phyloP scores from a whole-genome alignment of 441 rosid species.

The Corymbia calophylla region DNA sequence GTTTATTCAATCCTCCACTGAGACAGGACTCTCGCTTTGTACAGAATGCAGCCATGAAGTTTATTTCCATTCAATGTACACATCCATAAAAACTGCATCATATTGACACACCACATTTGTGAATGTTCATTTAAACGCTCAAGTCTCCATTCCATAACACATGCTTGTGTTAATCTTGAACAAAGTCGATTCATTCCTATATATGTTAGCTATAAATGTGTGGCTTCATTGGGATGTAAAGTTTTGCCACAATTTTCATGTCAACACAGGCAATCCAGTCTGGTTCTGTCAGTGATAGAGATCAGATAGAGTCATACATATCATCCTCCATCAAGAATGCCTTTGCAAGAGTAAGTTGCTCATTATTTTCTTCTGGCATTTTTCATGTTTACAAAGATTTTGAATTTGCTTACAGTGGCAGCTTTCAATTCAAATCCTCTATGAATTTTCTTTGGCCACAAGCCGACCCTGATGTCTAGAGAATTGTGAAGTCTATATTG shows the following conservation, averaged over 20 bases:
- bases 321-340: conserved; percentile 77
- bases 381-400: background rate
- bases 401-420: background rate
- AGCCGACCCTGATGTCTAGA: background rate
- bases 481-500: background rate
- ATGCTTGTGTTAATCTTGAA: background rate
- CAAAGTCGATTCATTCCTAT: background rate
- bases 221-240: background rate
- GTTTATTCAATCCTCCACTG: background rate
- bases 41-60: background rate
- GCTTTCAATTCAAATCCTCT: background rate
- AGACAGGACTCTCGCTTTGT: background rate
- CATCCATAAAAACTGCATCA: background rate
- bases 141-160: background rate
- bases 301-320: conserved; percentile 83
- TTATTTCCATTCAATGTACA: background rate
- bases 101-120: background rate
- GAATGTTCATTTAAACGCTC: background rate
- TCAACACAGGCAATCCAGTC: conserved; percentile 62
- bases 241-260: background rate
- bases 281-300: conserved; percentile 53
- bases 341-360: conserved; percentile 65
- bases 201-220: background rate
- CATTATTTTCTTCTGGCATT: background rate
- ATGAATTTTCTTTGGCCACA: background rate